Conservation (phyloP, 257 asterid genomes). For the Salvia hispanica region DNA sequence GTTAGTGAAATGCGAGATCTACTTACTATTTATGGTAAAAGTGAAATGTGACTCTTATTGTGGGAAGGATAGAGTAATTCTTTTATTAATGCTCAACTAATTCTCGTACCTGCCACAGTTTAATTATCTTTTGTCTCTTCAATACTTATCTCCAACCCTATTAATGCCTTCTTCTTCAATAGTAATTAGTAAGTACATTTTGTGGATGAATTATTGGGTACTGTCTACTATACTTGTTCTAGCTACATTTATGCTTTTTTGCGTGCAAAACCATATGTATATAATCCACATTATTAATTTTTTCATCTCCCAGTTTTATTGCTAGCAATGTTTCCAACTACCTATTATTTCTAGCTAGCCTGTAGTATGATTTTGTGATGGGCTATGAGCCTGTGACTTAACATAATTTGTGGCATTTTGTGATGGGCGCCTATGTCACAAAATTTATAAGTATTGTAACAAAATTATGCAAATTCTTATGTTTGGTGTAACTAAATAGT, state of each 20-base stretch:
- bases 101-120: conserved; percentile 36
- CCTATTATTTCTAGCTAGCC: conserved; percentile 17
- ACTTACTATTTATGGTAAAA: no score
- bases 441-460: no score
- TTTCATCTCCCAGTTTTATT: conserved; percentile 18
- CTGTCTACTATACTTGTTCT: conserved; percentile 10
- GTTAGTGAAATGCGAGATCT: no score
- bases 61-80: no score
- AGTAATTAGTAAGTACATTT: background rate
- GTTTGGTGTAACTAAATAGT: no score
- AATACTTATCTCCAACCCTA: background rate
- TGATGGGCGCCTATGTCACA: no score
- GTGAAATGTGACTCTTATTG: no score
- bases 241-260: conserved; percentile 26
- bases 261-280: conserved; percentile 14
- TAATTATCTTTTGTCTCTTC: conserved; percentile 21
- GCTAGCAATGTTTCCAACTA: conserved; percentile 31
- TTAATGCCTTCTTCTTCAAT: conserved; percentile 7
- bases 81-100: conserved; percentile 35
- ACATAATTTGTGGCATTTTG: no score
- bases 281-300: background rate
- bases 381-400: no score
- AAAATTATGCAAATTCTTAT: no score
- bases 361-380: no score
- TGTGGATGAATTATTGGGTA: conserved; percentile 28